Evolutionary conservation across 2,329 filamentous ascomycete genomes (phyloP).

Genomic region (Penicillium sp.): DNA sequence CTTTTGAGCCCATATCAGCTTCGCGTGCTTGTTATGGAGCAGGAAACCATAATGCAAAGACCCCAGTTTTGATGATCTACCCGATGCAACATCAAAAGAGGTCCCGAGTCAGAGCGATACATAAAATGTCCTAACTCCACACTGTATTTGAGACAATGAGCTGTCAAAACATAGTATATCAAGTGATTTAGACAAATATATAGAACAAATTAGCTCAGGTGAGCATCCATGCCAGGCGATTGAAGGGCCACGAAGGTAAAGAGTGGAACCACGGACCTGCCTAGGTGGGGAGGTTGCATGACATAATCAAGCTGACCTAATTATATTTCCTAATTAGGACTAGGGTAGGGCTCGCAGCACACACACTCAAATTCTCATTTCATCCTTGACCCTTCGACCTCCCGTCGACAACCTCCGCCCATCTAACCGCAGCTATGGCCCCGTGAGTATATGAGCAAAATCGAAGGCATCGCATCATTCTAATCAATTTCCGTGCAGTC

Average conservation of each 20-base stretch:
- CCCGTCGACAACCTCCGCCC: conserved; percentile 37
- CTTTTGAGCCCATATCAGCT: too few species aligned
- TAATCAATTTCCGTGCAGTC: conserved; percentile 37
- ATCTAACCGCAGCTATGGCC: conserved; percentile 42
- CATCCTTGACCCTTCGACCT: conserved; percentile 29
- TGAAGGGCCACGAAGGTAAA: neutral
- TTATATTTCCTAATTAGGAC: neutral
- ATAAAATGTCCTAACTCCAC: too few species aligned
- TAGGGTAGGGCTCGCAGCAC: conserved; percentile 4
- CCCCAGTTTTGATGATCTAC: neutral
- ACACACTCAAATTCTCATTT: conserved; percentile 17
- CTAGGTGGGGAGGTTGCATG: neutral
- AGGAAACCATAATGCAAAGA: neutral
- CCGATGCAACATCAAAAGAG: neutral
- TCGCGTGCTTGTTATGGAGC: neutral
- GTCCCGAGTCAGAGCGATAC: neutral
- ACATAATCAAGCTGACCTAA: neutral
- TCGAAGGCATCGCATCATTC: conserved; percentile 37
- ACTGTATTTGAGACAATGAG: too few species aligned
- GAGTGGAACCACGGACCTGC: neutral
- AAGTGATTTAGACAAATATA: neutral
- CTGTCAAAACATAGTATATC: neutral
- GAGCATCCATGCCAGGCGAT: neutral
- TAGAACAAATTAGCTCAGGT: neutral
- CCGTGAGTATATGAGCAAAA: conserved; percentile 39